Evolutionary conservation across 768 basidiomycete species (phyloP).

Genomic region (Amanita muscaria): DNA sequence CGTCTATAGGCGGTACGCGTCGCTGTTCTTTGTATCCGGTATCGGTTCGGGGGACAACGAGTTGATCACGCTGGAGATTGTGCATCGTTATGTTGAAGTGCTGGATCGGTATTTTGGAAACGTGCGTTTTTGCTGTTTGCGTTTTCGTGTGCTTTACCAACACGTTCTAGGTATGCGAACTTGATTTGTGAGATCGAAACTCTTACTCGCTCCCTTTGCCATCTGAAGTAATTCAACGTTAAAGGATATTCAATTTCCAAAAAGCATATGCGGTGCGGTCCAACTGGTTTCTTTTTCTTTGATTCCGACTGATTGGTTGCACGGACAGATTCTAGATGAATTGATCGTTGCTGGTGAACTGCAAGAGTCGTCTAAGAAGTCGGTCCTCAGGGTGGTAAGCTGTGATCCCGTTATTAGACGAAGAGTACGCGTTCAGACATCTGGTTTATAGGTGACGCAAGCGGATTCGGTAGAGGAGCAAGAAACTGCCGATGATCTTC

Average conservation of each 20-base stretch:
- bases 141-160: no score
- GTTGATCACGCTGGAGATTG: slow-evolving; percentile 86
- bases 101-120: slow-evolving; percentile 92
- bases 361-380: slow-evolving; percentile 96
- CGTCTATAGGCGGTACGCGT: slow-evolving; percentile 94
- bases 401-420: slow-evolving; percentile 24
- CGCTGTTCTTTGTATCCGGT: slow-evolving; percentile 92
- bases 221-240: slow-evolving; percentile 5
- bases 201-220: background rate
- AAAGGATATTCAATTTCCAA: slow-evolving; percentile 98
- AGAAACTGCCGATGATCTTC: slow-evolving; percentile 73
- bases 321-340: slow-evolving; percentile 76
- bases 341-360: slow-evolving; percentile 95
- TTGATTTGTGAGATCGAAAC: slow-evolving; percentile 72
- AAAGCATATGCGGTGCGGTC: slow-evolving; percentile 84
- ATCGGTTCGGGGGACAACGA: slow-evolving; percentile 87
- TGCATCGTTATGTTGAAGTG: slow-evolving; percentile 95
- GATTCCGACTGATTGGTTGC: no score
- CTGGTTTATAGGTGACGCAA: slow-evolving; percentile 62
- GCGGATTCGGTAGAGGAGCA: slow-evolving; percentile 80
- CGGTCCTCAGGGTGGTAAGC: slow-evolving; percentile 52
- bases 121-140: no score
- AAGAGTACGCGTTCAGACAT: slow-evolving; percentile 20
- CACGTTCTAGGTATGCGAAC: slow-evolving; percentile 64
- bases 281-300: slow-evolving; percentile 7